Conservation (phyloP, 768 basidiomycete genomes). For the Suillus subaureus region DNA sequence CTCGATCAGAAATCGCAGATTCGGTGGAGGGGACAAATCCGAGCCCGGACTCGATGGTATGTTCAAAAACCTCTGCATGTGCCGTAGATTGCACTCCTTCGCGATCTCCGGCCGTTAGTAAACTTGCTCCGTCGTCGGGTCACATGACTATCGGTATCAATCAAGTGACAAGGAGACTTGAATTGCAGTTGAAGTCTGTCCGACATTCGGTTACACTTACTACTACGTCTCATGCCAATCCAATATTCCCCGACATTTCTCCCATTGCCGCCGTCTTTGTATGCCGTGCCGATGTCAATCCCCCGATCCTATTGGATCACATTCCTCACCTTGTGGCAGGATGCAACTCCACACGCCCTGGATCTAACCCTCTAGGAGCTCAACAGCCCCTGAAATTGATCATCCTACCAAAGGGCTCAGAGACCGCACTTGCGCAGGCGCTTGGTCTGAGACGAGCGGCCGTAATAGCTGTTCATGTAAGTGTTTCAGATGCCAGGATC, state of each 20-base stretch:
- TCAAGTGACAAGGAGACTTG: slow-evolving; percentile 65
- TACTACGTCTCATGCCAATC: neutral
- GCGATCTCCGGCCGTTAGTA: neutral
- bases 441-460: slow-evolving; percentile 69
- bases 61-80: neutral
- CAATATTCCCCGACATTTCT: slow-evolving; percentile 5
- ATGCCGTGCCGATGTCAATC: slow-evolving; percentile 76
- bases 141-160: slow-evolving; percentile 74
- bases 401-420: slow-evolving; percentile 69
- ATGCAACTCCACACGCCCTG: slow-evolving; percentile 55
- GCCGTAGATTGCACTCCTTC: neutral
- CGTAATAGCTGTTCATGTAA: slow-evolving; percentile 61
- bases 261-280: slow-evolving; percentile 54
- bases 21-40: neutral
- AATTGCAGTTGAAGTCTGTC: slow-evolving; percentile 44
- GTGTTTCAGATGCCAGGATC: slow-evolving; percentile 22
- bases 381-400: slow-evolving; percentile 53
- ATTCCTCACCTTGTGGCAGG: slow-evolving; percentile 77
- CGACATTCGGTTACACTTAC: slow-evolving; percentile 17
- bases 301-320: slow-evolving; percentile 70
- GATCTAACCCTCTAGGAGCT: slow-evolving; percentile 17
- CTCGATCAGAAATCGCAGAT: neutral
- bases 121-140: slow-evolving; percentile 24
- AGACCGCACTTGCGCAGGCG: slow-evolving; percentile 56
- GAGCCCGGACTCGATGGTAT: neutral